Evolutionary conservation across 345 rosid species (phyloP).

Genomic region (Euphorbia peplus): DNA sequence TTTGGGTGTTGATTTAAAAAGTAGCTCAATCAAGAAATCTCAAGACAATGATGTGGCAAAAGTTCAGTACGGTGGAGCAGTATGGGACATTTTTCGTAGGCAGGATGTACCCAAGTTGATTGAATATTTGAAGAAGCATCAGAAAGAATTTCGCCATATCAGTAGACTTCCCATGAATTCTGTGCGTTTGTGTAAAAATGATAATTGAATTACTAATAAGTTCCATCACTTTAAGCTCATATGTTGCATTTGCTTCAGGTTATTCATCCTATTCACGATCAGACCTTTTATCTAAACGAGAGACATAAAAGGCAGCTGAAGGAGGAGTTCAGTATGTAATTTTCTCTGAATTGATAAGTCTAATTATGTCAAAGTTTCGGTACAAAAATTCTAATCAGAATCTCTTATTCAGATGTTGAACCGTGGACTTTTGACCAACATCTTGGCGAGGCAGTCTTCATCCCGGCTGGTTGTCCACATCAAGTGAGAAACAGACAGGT

Average conservation of each 20-base stretch:
- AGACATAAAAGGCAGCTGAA: constrained; percentile 53
- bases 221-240: constrained; percentile 10
- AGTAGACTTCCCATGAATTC: constrained; percentile 36
- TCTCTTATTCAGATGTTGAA: constrained; percentile 40
- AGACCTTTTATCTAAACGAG: constrained; percentile 46
- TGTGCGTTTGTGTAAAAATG: constrained; percentile 34
- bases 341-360: background rate
- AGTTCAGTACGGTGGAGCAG: constrained; percentile 40
- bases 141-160: constrained; percentile 37
- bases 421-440: constrained; percentile 63
- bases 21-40: constrained; percentile 7
- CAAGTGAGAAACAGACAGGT: constrained; percentile 63
- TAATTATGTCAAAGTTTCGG: background rate
- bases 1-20: background rate
- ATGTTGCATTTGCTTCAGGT: constrained; percentile 36
- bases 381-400: constrained; percentile 4
- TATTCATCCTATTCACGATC: constrained; percentile 58
- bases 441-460: constrained; percentile 58
- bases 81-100: constrained; percentile 63
- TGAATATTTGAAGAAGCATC: constrained; percentile 43
- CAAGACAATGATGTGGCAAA: constrained; percentile 15
- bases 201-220: background rate
- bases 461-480: constrained; percentile 66
- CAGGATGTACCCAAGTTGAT: constrained; percentile 50
- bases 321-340: constrained; percentile 52